Evolutionary conservation across 148 eudicot species (phyloP).

Genomic region (Persicaria tinctoria): DNA sequence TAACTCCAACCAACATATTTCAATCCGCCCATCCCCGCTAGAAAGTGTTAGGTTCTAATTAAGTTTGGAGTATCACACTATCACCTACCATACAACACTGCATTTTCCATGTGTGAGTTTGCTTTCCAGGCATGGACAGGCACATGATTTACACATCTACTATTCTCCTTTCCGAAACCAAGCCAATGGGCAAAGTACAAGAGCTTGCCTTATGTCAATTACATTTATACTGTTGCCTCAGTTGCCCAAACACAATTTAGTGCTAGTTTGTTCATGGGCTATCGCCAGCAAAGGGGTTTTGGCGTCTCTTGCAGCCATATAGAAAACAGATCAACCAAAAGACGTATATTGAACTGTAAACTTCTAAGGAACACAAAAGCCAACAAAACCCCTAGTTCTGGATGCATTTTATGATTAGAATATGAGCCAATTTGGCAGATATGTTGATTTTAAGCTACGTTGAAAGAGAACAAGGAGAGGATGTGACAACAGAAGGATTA

Average conservation of each 20-base stretch:
- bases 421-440: background rate
- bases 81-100: background rate
- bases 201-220: background rate
- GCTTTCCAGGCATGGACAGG: background rate
- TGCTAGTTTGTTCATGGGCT: too few species aligned
- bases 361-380: background rate
- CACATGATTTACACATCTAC: background rate
- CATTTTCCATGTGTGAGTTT: background rate
- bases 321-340: background rate
- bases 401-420: too few species aligned
- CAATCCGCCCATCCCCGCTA: background rate
- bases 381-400: background rate
- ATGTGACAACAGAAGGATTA: background rate
- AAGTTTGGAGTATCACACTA: background rate
- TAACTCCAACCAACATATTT: too few species aligned
- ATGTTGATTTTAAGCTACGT: background rate
- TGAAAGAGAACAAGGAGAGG: background rate
- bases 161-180: background rate
- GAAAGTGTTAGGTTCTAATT: background rate
- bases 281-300: background rate
- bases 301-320: too few species aligned
- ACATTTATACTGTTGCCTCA: too few species aligned
- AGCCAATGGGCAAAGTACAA: background rate
- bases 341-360: background rate
- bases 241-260: too few species aligned